Evolutionary conservation across 176 grass and related monocot species (phyloP).

Genomic region (Aegilops sharonensis): DNA sequence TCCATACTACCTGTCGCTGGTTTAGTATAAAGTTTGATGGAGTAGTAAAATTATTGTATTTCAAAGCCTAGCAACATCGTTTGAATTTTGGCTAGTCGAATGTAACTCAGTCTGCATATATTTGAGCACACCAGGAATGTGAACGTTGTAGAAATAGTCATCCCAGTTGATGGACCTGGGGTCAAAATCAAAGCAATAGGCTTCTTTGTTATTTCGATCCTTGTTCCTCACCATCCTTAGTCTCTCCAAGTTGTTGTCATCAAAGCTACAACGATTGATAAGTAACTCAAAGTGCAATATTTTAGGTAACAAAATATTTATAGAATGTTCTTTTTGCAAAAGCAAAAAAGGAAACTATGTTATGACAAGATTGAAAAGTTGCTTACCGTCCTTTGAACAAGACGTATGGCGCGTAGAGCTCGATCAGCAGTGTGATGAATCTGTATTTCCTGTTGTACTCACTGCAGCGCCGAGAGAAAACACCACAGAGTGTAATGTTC

Average conservation of each 20-base stretch:
- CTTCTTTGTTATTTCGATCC: background rate
- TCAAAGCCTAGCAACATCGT: background rate
- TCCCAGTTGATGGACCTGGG: background rate
- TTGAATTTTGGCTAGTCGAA: background rate
- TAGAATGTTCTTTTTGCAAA: too few relatives aligned
- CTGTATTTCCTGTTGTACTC: too few relatives aligned
- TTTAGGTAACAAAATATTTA: background rate
- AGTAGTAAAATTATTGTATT: background rate
- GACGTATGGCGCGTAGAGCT: too few relatives aligned
- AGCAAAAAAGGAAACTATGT: too few relatives aligned
- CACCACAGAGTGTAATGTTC: too few relatives aligned
- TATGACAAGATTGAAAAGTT: too few relatives aligned
- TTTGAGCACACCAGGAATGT: background rate
- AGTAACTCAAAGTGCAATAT: background rate
- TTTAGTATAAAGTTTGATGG: too few relatives aligned
- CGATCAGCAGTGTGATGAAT: too few relatives aligned
- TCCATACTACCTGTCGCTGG: too few relatives aligned
- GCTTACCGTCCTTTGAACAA: too few relatives aligned
- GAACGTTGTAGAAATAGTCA: background rate
- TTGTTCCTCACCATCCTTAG: background rate
- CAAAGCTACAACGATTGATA: background rate
- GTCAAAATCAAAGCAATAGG: background rate
- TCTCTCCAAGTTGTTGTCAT: background rate
- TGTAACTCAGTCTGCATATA: background rate
- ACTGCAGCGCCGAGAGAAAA: too few relatives aligned